Evolutionary conservation across 2,329 filamentous ascomycete species (phyloP), one percentile per base, ranked within the genome.

Genomic region (Cadophora sp.): DNA sequence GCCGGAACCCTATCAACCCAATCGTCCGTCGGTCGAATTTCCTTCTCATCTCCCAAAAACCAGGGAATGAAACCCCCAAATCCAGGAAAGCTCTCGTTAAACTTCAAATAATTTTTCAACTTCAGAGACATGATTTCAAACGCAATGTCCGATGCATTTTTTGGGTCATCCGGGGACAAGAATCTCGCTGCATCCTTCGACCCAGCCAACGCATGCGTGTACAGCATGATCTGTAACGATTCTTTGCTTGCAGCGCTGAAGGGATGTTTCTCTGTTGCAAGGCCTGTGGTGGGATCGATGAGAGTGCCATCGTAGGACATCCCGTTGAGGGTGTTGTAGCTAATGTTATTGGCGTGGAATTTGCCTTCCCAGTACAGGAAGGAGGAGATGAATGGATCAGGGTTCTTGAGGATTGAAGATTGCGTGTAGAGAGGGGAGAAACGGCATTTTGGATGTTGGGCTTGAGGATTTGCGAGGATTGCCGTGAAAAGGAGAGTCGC

Each of bases 291-390:
- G 8, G 19, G 19, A 9, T 48, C 43, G 34, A 81, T 73, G 64
- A 81, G 77, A 0, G 79, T 79, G 6, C 80, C 80, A 64, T 81
- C 80, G 59, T 82, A 81, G 5, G 79, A 77, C 78, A 82, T 81
- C 61, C 80, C 81, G 67, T 83, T 83, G 19, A 72, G 73, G 2
- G 73, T 68, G 65, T 83, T 82, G 71, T 43, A 43, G 40, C 81
- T 83, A 11, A 83, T 75, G 26, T 79, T 76, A 61, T 82, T 78
- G 60, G 80, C 79, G 62, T 82, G 81, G 40, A 83, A 82, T 27
- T 80, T 77, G n/a, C 80, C 81, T 68, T 83, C 81, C 80, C 81
- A 83, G 69, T 79, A 81, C 16, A 83, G 68, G 19, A 82, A 68
- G 60, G 81, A 77, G 70, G 75, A 77, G 29, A 78, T 74, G 31